A percentile compares a stretch with the other conserved stretches of the same genome.
These are phyloP conservation scores for Laburnicola sp. DNA, from an alignment of 2,329 filamentous ascomycete species.

Conservation along the genomic window DNA sequence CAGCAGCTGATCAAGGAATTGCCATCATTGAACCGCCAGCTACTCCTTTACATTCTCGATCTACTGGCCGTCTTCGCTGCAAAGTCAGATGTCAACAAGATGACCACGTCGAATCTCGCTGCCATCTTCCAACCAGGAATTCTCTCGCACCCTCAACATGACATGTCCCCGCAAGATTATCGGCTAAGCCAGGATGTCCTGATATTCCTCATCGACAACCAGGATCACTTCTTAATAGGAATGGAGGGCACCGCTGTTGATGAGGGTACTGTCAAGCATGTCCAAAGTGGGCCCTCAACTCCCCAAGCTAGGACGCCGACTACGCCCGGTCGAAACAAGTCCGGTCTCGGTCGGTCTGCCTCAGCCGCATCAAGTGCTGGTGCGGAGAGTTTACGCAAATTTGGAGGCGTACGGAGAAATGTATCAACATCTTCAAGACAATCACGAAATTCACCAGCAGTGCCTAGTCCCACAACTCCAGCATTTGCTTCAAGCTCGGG, in stretches of 20 bases:
- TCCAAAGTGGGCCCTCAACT: constrained; percentile 68
- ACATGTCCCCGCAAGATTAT: constrained; percentile 95
- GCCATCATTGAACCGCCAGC: constrained; percentile 87
- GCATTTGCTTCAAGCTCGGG: constrained; percentile 53
- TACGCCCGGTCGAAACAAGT: constrained; percentile 55
- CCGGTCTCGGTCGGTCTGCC: constrained; percentile 70
- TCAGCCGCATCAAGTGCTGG: constrained; percentile 72
- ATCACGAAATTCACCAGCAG: constrained; percentile 73
- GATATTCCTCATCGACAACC: constrained; percentile 97
- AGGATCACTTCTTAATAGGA: constrained; percentile 96
- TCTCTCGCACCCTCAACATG: constrained; percentile 88
- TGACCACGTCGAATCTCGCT: constrained; percentile 91
- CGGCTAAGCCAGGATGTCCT: constrained; percentile 93
- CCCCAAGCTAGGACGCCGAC: constrained; percentile 55
- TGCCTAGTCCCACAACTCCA: constrained; percentile 62
- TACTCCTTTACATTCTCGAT: constrained; percentile 94
- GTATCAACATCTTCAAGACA: constrained; percentile 90
- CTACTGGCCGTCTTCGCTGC: constrained; percentile 94
- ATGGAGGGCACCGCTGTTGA: constrained; percentile 99
- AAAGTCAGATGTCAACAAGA: constrained; percentile 94
- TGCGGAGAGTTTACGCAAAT: constrained; percentile 81
- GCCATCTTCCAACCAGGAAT: constrained; percentile 98
- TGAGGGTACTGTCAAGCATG: constrained; percentile 69
- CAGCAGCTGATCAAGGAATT: constrained; percentile 90
- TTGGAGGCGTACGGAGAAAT: constrained; percentile 79